Conservation (phyloP, 2,329 filamentous ascomycete genomes). For the Coniella vitis region DNA sequence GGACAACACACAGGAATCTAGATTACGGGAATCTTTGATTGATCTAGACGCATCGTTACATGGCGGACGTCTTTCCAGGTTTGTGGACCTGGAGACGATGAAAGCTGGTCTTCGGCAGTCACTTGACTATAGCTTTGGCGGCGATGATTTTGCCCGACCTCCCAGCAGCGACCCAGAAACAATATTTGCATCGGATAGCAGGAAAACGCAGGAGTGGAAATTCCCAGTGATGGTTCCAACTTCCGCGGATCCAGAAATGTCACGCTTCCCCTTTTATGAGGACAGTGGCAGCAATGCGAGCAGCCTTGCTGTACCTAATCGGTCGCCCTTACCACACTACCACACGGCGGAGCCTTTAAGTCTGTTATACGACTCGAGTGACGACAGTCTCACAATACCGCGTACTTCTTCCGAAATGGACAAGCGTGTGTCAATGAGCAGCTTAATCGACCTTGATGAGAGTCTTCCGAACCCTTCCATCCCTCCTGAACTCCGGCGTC, state of each 20-base stretch:
- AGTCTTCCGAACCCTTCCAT: slow-evolving; percentile 35
- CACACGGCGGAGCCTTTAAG: slow-evolving; percentile 39
- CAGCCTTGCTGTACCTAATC: slow-evolving; percentile 16
- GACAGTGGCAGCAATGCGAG: slow-evolving; percentile 17
- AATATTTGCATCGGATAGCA: slow-evolving; percentile 30
- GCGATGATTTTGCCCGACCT: slow-evolving; percentile 38
- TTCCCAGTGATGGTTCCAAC: slow-evolving; percentile 44
- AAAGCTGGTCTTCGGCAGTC: slow-evolving; percentile 41
- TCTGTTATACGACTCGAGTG: slow-evolving; percentile 21
- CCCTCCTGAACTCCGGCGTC: slow-evolving; percentile 41
- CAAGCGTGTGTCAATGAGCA: slow-evolving; percentile 29
- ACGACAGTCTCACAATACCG: slow-evolving; percentile 28
- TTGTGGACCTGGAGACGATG: slow-evolving; percentile 56
- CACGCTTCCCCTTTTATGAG: slow-evolving; percentile 36
- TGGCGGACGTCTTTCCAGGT: slow-evolving; percentile 48
- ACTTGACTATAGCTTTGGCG: slow-evolving; percentile 44
- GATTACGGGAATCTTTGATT: slow-evolving; percentile 57
- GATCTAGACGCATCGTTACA: slow-evolving; percentile 56
- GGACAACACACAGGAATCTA: slow-evolving; percentile 45
- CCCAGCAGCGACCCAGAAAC: slow-evolving; percentile 54
- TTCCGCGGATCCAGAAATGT: slow-evolving; percentile 41
- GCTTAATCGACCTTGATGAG: slow-evolving; percentile 30
- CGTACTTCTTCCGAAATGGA: slow-evolving; percentile 20
- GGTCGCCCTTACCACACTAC: slow-evolving; percentile 35
- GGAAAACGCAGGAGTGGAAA: slow-evolving; percentile 43